These are phyloP conservation scores for Epithele typhae DNA, from an alignment of 768 basidiomycete species.

Conservation along the genomic window DNA sequence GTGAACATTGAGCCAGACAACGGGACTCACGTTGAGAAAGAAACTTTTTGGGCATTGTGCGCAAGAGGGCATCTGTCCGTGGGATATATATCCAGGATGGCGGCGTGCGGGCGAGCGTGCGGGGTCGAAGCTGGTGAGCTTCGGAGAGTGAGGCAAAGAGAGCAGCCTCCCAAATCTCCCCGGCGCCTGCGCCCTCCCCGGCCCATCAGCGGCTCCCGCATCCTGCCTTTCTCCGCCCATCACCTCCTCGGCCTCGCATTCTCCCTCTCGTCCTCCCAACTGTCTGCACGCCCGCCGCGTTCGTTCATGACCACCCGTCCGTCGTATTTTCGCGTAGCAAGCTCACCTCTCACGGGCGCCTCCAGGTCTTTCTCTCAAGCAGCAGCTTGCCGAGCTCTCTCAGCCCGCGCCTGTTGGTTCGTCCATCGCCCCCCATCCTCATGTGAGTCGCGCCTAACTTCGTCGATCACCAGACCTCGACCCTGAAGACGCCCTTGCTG, in stretches of 20 bases:
- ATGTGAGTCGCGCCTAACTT: slow-evolving; percentile 8
- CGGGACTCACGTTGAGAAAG: slow-evolving; percentile 12
- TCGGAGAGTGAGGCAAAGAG: slow-evolving; percentile 7
- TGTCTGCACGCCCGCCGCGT: no score
- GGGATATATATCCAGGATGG: slow-evolving; percentile 19
- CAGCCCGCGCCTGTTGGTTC: slow-evolving; percentile 65
- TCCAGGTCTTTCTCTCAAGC: slow-evolving; percentile 57
- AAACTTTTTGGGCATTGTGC: slow-evolving; percentile 23
- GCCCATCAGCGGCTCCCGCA: background rate
- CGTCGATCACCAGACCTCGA: slow-evolving; percentile 53
- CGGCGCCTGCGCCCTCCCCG: no score
- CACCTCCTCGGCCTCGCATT: no score
- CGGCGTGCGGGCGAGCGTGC: slow-evolving; percentile 6
- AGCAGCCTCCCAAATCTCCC: no score
- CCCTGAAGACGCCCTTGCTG: slow-evolving; percentile 60
- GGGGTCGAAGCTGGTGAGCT: background rate
- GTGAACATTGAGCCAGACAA: slow-evolving; percentile 3
- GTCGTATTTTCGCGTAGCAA: slow-evolving; percentile 1
- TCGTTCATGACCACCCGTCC: slow-evolving; percentile 16
- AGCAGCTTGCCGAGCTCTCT: slow-evolving; percentile 81
- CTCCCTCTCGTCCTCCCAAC: no score
- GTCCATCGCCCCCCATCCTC: slow-evolving; percentile 19
- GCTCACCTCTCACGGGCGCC: slow-evolving; percentile 2
- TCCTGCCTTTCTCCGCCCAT: no score
- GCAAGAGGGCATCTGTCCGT: slow-evolving; percentile 18